A percentile compares a stretch with the other conserved stretches of the same genome.
These are phyloP conservation scores for Laguncularia racemosa DNA, from an alignment of 345 rosid genomes.

Conservation along the genomic window DNA sequence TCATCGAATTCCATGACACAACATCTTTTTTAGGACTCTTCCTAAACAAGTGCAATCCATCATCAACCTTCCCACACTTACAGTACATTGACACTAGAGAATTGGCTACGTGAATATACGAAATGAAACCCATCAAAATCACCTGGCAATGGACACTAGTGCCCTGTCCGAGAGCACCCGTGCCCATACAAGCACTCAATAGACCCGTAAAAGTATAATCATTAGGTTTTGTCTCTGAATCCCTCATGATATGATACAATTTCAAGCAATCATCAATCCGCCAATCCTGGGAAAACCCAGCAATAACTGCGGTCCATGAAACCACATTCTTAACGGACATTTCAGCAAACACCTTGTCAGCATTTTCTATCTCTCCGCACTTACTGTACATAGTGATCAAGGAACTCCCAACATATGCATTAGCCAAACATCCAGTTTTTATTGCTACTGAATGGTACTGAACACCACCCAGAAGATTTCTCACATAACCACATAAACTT, in stretches of 20 bases:
- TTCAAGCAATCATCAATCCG: slow-evolving; percentile 47
- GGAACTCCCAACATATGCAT: slow-evolving; percentile 68
- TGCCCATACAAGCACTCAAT: slow-evolving; percentile 72
- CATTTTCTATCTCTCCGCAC: slow-evolving; percentile 31
- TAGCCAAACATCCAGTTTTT: slow-evolving; percentile 41
- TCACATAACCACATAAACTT: slow-evolving; percentile 44
- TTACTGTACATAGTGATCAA: slow-evolving; percentile 45
- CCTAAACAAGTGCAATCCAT: slow-evolving; percentile 40
- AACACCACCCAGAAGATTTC: slow-evolving; percentile 41
- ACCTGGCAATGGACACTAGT: slow-evolving; percentile 69
- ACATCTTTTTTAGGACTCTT: slow-evolving; percentile 37
- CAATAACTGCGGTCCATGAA: slow-evolving; percentile 75
- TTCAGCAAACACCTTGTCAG: slow-evolving; percentile 61
- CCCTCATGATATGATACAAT: slow-evolving; percentile 58
- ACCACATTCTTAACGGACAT: slow-evolving; percentile 78
- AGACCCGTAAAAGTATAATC: slow-evolving; percentile 71
- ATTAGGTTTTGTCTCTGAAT: slow-evolving; percentile 46
- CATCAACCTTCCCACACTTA: slow-evolving; percentile 60
- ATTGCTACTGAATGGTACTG: slow-evolving; percentile 58
- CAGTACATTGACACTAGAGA: slow-evolving; percentile 84
- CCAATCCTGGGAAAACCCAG: slow-evolving; percentile 77
- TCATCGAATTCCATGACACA: slow-evolving; percentile 95
- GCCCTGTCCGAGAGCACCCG: slow-evolving; percentile 80
- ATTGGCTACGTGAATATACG: slow-evolving; percentile 53
- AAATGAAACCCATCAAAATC: slow-evolving; percentile 51